These are phyloP conservation scores for Zanthoxylum bungeanum DNA, from an alignment of 345 rosid species.

Conservation along the genomic window DNA sequence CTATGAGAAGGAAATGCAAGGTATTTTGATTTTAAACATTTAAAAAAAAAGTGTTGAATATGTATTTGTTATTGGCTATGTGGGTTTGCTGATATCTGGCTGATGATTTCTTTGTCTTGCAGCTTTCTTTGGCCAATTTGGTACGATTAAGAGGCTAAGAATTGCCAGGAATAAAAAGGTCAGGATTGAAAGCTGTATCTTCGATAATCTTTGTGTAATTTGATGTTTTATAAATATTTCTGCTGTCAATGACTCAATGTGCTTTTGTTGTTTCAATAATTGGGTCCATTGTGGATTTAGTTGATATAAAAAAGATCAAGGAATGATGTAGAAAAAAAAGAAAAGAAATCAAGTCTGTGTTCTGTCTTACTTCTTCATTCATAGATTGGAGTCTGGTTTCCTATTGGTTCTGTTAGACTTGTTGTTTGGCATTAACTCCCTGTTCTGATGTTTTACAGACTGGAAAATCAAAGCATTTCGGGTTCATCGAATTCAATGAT, in stretches of 20 bases:
- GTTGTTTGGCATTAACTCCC: not conserved
- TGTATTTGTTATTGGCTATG: not conserved
- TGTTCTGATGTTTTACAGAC: constrained; percentile 48
- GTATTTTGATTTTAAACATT: constrained; percentile 21
- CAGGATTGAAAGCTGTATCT: not conserved
- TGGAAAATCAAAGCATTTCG: constrained; percentile 92
- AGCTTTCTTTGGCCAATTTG: constrained; percentile 87
- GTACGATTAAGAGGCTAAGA: constrained; percentile 72
- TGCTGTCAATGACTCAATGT: not conserved
- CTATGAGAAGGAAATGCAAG: constrained; percentile 86
- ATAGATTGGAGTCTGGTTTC: too few species aligned
- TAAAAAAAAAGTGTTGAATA: not conserved
- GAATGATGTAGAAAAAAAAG: not conserved
- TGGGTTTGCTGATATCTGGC: not conserved
- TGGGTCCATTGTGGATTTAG: not conserved
- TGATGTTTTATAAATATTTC: not conserved
- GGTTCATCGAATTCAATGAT: constrained; percentile 78
- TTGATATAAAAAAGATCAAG: not conserved
- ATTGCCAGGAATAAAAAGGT: constrained; percentile 90
- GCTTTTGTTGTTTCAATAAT: not conserved
- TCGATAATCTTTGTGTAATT: not conserved
- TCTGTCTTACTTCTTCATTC: too few species aligned
- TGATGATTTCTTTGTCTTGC: not conserved
- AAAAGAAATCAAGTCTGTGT: too few species aligned
- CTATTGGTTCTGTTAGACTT: not conserved